Percentiles rank a stretch among this genome's conserved stretches.
Evolutionary conservation across 2,329 filamentous ascomycete species (phyloP).

Genomic region (Thielaviopsis ethacetica): DNA sequence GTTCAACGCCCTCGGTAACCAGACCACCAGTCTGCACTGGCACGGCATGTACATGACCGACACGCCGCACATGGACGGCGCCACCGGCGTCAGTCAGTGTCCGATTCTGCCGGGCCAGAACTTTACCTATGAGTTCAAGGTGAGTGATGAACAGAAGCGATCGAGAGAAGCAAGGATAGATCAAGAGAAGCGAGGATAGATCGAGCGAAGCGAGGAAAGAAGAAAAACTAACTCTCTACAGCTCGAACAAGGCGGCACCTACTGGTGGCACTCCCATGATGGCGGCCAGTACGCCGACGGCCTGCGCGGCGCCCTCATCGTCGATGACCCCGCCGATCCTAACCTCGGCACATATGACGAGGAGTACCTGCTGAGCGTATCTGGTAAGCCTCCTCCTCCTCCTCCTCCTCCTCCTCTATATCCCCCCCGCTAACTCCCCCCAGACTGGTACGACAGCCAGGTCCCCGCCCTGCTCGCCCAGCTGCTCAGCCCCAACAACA

Average conservation of each 20-base stretch:
- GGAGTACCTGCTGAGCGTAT: conserved; percentile 35
- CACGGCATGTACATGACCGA: conserved; percentile 41
- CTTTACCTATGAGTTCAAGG: conserved; percentile 36
- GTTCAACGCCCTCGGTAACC: conserved; percentile 33
- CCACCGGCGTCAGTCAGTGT: conserved; percentile 36
- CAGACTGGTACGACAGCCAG: conserved; percentile 42
- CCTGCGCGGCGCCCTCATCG: conserved; percentile 35
- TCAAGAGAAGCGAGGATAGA: too few relatives aligned
- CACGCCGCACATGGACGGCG: conserved; percentile 42
- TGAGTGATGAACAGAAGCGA: too few relatives aligned
- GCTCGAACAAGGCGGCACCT: conserved; percentile 28
- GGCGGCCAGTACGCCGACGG: conserved; percentile 41
- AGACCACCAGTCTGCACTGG: conserved; percentile 37
- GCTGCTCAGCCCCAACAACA: conserved; percentile 30
- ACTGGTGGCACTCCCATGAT: conserved; percentile 23
- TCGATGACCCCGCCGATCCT: conserved; percentile 32
- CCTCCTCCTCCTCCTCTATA: too few relatives aligned
- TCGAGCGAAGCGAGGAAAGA: background rate
- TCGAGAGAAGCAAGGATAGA: too few relatives aligned
- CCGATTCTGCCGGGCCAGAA: conserved; percentile 32
- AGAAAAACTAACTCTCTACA: conserved; percentile 11
- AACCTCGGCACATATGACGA: conserved; percentile 32
- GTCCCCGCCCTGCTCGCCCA: conserved; percentile 29
- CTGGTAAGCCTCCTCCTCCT: conserved; percentile 14
- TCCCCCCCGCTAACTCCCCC: background rate